Conservation (phyloP, 2,329 filamentous ascomycete species). For the Colletotrichum destructivum region DNA sequence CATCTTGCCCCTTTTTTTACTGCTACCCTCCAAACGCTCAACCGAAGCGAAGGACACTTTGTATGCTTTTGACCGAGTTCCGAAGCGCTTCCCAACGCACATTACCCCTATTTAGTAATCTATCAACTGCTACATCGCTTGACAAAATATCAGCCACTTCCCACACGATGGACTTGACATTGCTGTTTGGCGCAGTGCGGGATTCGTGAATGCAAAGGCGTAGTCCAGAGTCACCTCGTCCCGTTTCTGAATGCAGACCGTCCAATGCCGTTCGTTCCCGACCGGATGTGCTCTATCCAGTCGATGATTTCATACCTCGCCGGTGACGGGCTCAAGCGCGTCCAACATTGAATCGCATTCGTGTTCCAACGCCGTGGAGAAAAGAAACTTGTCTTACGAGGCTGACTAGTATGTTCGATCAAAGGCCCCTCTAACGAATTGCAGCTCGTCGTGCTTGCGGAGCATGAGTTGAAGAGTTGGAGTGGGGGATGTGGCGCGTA, state of each 20-base stretch:
- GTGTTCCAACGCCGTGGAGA: neutral
- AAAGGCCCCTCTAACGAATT: neutral
- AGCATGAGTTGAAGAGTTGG: neutral
- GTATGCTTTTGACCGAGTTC: neutral
- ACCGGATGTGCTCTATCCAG: neutral
- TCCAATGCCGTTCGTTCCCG: neutral
- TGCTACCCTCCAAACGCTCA: neutral
- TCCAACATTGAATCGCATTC: neutral
- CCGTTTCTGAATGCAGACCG: neutral
- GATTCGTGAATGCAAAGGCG: neutral
- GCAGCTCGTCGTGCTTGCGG: neutral
- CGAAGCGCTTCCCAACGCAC: neutral
- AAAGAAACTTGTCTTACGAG: neutral
- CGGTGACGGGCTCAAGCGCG: neutral
- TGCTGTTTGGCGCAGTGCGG: neutral
- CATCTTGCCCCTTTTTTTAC: conserved; percentile 22
- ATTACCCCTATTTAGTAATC: neutral
- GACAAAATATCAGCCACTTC: neutral
- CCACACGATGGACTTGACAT: neutral
- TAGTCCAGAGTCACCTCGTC: neutral
- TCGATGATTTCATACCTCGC: neutral
- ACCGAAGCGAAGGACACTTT: neutral
- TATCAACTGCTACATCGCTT: neutral
- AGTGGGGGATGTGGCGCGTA: neutral
- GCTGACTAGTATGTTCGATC: neutral